Evolutionary conservation across 176 grass and related monocot species (phyloP), one percentile per base, ranked within the genome.

Genomic region (Olyra latifolia): DNA sequence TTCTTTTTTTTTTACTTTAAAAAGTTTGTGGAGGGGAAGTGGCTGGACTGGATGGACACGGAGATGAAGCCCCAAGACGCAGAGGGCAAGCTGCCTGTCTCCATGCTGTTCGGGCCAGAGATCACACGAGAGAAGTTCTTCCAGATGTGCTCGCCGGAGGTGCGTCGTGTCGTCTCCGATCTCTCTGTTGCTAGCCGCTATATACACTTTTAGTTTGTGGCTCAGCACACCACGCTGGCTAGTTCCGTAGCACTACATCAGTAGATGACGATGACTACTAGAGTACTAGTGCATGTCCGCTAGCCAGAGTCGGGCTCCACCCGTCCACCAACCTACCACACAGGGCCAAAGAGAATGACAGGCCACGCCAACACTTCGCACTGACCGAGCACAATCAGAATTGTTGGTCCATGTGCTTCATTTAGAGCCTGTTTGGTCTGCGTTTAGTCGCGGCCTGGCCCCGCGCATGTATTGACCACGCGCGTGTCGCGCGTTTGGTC

Each of bases 1-100:
- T 27, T 10, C 28, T 25, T 35, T 13, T 22, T 2, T 5, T 5
- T 6, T 8, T 16, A 20, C 38, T 32, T 30, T 70, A 17, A 49
- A 35, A 60, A 88, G 84, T 87, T 89, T 71, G 19, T 63, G 50
- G 81, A 91, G 13, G 81, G 40, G 8, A 42, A 77, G 2, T 58
- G 68, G 42, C 13, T 90, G 70, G 83, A 73, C 75, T 97, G 79
- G 91, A 80, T 86, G 87, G 89, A 97, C 82, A 90, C 87, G 15
- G 83, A 90, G 67, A 50, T 90, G 7, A 84, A 88, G 61, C 75
- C 87, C 5, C 88, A 84, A 15, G 57, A 88, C 2, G 78, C 23
- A 0, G 76, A 81, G 22, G 89, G 90, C 54, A 87, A 83, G 53
- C 82, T 86, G 5, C 87, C 82, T 0, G 71, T 23, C 1, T 75